These are phyloP conservation scores for Phytopythium ostracodes DNA, from an alignment of 352 stramenopile genomes.

Conservation along the genomic window DNA sequence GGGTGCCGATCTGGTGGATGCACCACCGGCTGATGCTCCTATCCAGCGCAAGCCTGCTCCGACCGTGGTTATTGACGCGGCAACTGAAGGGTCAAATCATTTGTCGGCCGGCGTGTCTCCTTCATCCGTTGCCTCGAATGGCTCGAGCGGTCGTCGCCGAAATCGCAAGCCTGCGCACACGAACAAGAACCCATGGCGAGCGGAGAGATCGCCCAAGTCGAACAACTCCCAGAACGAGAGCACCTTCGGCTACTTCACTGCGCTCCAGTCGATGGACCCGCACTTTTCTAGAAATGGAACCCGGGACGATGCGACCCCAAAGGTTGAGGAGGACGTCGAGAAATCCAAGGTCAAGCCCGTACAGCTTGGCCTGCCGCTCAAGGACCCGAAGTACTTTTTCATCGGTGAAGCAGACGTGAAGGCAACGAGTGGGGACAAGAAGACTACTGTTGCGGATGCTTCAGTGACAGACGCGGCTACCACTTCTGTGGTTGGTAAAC, in stretches of 20 bases:
- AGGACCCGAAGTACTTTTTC: slow-evolving; percentile 5
- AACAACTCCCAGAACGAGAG: not conserved
- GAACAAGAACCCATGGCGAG: slow-evolving; percentile 13
- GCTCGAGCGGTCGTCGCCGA: slow-evolving; percentile 17
- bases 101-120: not conserved
- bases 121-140: not conserved
- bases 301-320: not conserved
- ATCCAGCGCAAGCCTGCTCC: not conserved
- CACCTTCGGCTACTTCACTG: not conserved
- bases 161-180: slow-evolving; percentile 32
- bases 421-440: not conserved
- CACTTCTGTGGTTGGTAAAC: not conserved
- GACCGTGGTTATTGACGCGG: not conserved
- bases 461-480: not conserved
- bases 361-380: not conserved
- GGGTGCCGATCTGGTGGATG: not conserved
- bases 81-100: not conserved
- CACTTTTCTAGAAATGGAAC: not conserved
- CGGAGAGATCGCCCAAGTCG: slow-evolving; percentile 1
- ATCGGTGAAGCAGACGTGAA: slow-evolving; percentile 1
- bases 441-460: not conserved
- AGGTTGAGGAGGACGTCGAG: not conserved
- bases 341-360: not conserved
- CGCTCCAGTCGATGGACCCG: not conserved
- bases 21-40: not conserved